A percentile compares a stretch with the other conserved stretches of the same genome.
Evolutionary conservation across 257 asterid genomes (phyloP).

Genomic region (Oldenlandia corymbosa): DNA sequence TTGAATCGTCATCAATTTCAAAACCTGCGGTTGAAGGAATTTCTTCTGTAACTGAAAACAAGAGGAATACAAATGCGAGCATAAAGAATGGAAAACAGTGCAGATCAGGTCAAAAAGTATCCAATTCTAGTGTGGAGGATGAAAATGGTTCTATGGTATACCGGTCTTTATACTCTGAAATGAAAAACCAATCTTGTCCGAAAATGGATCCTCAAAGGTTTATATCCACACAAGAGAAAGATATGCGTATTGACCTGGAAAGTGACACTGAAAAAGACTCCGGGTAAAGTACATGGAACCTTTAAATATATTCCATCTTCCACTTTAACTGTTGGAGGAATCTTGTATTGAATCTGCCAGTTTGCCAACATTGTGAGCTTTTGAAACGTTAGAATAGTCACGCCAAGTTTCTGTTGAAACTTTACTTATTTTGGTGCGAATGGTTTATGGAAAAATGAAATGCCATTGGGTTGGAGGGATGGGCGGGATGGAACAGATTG

Average conservation of each 20-base stretch:
- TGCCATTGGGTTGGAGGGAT: no score
- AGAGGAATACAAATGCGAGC: conserved; percentile 7
- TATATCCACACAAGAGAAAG: conserved; percentile 29
- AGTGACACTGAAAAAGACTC: conserved; percentile 42
- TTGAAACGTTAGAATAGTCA: no score
- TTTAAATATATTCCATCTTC: conserved; percentile 6
- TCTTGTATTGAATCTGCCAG: no score
- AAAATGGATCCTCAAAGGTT: conserved; percentile 23
- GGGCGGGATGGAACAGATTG: no score
- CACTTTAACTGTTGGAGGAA: conserved; percentile 1
- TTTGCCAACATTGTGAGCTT: no score
- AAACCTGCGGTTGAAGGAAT: conserved; percentile 31
- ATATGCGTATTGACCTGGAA: conserved; percentile 44
- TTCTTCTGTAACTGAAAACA: conserved; percentile 28
- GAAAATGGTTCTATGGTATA: conserved; percentile 27
- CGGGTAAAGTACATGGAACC: conserved; percentile 43
- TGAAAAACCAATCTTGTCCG: conserved; percentile 25
- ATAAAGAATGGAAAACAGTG: conserved; percentile 31
- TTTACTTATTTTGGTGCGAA: no score
- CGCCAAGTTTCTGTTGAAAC: no score
- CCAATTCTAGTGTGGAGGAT: conserved; percentile 24
- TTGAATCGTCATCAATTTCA: conserved; percentile 32
- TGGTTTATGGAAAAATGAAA: no score
- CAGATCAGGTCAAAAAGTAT: conserved; percentile 24
- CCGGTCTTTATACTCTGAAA: conserved; percentile 27